These are phyloP conservation scores for Cytauxzoon felis DNA, from an alignment of 169 alveolate genomes.

Conservation along the genomic window DNA sequence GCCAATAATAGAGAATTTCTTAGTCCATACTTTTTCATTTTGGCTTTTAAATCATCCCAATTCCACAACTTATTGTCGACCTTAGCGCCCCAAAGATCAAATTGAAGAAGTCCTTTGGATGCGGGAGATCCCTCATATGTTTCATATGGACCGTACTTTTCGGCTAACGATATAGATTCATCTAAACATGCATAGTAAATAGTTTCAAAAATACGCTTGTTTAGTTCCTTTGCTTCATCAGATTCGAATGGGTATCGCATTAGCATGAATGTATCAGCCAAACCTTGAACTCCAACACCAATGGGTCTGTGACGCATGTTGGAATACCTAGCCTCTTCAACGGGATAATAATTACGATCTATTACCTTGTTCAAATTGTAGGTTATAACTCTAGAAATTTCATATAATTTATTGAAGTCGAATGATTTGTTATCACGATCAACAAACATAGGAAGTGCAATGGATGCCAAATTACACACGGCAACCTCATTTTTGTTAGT, in stretches of 20 bases:
- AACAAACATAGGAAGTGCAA: conserved; percentile 85
- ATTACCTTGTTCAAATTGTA: conserved; percentile 92
- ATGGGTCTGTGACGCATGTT: conserved; percentile 97
- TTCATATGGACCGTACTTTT: conserved; percentile 88
- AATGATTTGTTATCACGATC: conserved; percentile 64
- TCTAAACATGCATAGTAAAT: conserved; percentile 95
- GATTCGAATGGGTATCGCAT: conserved; percentile 94
- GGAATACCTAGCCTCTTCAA: conserved; percentile 88
- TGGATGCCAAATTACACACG: conserved; percentile 97
- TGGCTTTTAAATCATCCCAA: conserved; percentile 90
- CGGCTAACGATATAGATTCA: conserved; percentile 92
- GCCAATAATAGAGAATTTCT: conserved; percentile 95
- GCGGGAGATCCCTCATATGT: conserved; percentile 95
- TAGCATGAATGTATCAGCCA: conserved; percentile 95
- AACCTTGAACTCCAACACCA: conserved; percentile 98
- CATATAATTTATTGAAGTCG: conserved; percentile 79
- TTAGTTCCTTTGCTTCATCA: conserved; percentile 87
- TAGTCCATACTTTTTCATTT: conserved; percentile 88
- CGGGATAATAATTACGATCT: conserved; percentile 94
- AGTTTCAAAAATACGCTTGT: conserved; percentile 93
- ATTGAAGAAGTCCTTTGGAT: conserved; percentile 92
- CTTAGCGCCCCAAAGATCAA: conserved; percentile 93
- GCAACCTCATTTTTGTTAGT: conserved; percentile 97
- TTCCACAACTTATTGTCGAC: conserved; percentile 84
- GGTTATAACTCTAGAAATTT: conserved; percentile 88